Conservation (phyloP, 345 rosid species). For the Citrus reticulata region DNA sequence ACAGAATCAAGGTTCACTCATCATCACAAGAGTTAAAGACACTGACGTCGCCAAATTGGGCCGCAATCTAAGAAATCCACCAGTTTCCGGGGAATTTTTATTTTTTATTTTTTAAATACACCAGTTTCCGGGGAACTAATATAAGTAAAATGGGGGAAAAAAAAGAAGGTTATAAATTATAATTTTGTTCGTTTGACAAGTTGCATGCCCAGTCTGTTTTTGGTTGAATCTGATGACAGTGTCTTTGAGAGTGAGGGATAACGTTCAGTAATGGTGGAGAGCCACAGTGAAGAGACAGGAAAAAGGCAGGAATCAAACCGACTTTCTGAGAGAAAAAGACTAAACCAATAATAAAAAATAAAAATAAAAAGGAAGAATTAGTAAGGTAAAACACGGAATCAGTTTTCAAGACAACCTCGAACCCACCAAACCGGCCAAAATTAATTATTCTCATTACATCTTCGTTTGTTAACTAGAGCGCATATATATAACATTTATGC, state of each 20-base stretch:
- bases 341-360: not conserved
- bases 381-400: not conserved
- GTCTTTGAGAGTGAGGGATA: not conserved
- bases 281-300: not conserved
- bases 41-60: not conserved
- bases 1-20: not conserved
- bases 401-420: slow-evolving; percentile 1
- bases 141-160: too few species aligned
- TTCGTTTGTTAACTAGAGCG: not conserved
- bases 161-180: too few species aligned
- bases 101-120: too few species aligned
- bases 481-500: too few species aligned
- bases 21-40: not conserved
- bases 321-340: not conserved
- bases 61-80: not conserved
- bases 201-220: too few species aligned
- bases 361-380: too few species aligned
- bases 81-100: too few species aligned
- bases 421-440: slow-evolving; percentile 8
- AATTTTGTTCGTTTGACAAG: too few species aligned
- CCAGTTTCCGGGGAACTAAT: too few species aligned
- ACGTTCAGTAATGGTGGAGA: not conserved
- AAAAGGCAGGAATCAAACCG: not conserved
- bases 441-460: too few species aligned
- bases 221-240: not conserved